Evolutionary conservation across 169 alveolate species (phyloP), one percentile per base, ranked within the genome.

Genomic region (Eimeria falciformis): DNA sequence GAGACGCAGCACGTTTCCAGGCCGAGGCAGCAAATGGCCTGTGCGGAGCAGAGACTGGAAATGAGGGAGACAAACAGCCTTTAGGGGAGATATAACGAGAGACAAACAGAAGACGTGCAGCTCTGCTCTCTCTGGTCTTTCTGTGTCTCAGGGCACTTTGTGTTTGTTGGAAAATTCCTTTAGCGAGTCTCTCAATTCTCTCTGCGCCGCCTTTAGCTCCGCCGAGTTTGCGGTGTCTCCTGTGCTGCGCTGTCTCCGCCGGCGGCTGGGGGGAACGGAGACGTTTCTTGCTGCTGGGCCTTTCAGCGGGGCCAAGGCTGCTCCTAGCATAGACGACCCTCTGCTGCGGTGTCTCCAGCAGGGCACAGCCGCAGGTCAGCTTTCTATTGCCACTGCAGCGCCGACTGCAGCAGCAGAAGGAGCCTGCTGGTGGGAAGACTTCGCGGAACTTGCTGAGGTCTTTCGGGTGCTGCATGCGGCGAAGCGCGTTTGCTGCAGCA

Each of bases 401-500:
- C 29, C 83, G n/a, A 29, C 37, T 18, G 73, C 37, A n/a, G 73
- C 37, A 18, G n/a, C 73, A 62, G 5, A n/a, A 2, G 73, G 73
- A n/a, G 73, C 12, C 33, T 18, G 73, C 50, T 71, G 83, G 83
- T 71, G 83, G 83, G 83, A 11, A 9, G 83, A 33, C n/a, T 71
- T 53, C 56, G 40, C 21, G 55, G 83, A 71, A 43, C 33, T 71
- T 18, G 56, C 46, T 11, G 55, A 11, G 14, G 56, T 71, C 18
- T 71, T 37, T 6, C 18, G 58, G 5, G 83, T 18, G 5, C 5
- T 71, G 0, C 47, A 71, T 7, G 83, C 83, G 18, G 83, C 83
- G 40, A 27, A 29, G 21, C 46, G 83, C 1, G 83, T 71, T 29
- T 71, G 83, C 83, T 43, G 83, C 83, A 71, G 83, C 83, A 71